phyloP scores from a whole-genome alignment of 805 yeast genomes.

The Isabelozyma heimii region DNA sequence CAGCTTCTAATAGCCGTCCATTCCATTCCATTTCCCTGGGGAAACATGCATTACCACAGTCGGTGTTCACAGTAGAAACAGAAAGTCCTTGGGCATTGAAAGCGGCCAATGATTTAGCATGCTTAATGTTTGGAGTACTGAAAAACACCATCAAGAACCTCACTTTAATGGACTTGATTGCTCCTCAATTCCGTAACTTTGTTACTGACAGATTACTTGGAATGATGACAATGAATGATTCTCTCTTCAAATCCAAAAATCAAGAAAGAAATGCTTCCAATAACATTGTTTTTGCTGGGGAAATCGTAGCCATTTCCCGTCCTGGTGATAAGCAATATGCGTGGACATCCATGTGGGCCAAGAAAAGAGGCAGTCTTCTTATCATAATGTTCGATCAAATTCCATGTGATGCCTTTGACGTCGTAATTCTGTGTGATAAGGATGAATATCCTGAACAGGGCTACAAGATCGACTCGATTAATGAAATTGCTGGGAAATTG shows the following conservation, averaged over 20 bases:
- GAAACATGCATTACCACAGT: conserved; percentile 73
- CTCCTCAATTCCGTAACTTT: conserved; percentile 71
- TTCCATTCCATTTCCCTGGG: conserved; percentile 67
- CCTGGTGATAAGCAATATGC: conserved; percentile 61
- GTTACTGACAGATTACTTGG: conserved; percentile 55
- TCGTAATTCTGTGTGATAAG: conserved; percentile 34
- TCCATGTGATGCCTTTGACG: conserved; percentile 58
- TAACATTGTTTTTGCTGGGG: conserved; percentile 73
- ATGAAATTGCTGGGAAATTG: conserved; percentile 36
- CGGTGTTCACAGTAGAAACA: conserved; percentile 76
- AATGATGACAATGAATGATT: conserved; percentile 13
- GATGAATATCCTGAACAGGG: neutral
- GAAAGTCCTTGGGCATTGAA: conserved; percentile 75
- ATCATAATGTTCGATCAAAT: conserved; percentile 88
- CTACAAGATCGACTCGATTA: conserved; percentile 22
- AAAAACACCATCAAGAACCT: conserved; percentile 58
- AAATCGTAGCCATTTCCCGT: conserved; percentile 74
- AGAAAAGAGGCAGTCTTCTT: conserved; percentile 63
- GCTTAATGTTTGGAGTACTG: conserved; percentile 80
- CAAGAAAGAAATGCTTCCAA: conserved; percentile 14
- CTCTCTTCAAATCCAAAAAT: conserved; percentile 12
- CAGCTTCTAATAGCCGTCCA: conserved; percentile 32
- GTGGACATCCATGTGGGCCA: conserved; percentile 92
- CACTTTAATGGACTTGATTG: conserved; percentile 72
- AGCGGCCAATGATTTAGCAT: conserved; percentile 88